These are phyloP conservation scores for Lentinus brumalis DNA, from an alignment of 768 basidiomycete species.

Conservation along the genomic window DNA sequence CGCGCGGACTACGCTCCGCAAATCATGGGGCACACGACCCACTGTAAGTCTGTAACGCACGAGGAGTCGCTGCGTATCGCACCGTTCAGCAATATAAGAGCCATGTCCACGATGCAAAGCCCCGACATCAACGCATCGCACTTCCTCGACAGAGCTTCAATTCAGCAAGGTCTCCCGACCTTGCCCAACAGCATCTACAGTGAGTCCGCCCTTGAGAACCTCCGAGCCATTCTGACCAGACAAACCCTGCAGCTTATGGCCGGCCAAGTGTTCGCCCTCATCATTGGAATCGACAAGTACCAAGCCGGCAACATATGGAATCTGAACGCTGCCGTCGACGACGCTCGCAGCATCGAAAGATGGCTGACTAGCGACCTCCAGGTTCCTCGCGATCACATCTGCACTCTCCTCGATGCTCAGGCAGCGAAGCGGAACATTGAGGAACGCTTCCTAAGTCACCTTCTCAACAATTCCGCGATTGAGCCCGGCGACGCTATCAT, in stretches of 20 bases:
- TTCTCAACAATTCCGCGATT: slow-evolving; percentile 62
- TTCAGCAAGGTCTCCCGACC: neutral
- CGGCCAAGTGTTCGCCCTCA: slow-evolving; percentile 59
- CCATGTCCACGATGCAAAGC: neutral
- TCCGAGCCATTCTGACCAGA: no score
- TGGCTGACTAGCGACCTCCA: slow-evolving; percentile 60
- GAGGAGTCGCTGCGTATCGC: neutral
- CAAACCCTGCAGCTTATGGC: slow-evolving; percentile 33
- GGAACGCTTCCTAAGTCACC: slow-evolving; percentile 58
- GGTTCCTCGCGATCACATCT: slow-evolving; percentile 60
- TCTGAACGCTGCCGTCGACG: slow-evolving; percentile 64
- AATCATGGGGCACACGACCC: neutral
- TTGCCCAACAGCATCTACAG: neutral
- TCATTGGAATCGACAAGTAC: slow-evolving; percentile 72
- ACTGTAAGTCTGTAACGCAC: neutral
- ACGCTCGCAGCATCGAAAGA: slow-evolving; percentile 57
- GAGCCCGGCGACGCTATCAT: slow-evolving; percentile 64
- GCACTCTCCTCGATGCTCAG: slow-evolving; percentile 54
- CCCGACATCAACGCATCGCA: neutral
- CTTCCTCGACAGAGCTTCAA: neutral
- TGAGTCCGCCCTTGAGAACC: neutral
- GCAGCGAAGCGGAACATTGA: slow-evolving; percentile 67
- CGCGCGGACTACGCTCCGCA: neutral
- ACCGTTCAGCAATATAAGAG: neutral
- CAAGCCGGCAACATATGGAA: slow-evolving; percentile 63